Conservation (phyloP, 176 grass and related monocot species). For the Zea mays region DNA sequence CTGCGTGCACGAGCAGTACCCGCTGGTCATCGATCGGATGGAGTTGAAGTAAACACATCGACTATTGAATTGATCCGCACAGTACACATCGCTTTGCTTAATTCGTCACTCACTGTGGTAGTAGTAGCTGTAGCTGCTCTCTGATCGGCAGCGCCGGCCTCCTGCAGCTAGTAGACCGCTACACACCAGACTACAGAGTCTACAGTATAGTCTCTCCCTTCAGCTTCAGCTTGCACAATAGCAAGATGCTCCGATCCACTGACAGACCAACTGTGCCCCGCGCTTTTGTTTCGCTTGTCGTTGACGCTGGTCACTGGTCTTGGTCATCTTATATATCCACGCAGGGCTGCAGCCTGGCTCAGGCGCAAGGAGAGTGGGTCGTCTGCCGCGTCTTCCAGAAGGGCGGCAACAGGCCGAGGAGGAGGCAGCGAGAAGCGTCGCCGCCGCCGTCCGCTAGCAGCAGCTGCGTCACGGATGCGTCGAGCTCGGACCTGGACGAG, state of each 20-base stretch:
- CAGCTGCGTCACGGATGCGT: conserved; percentile 68
- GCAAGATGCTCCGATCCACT: neutral
- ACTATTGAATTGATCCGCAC: neutral
- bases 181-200: too few relatives aligned
- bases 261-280: neutral
- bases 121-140: too few relatives aligned
- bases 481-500: conserved; percentile 47
- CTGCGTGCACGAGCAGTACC: neutral
- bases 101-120: too few relatives aligned
- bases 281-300: neutral
- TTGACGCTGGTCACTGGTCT: neutral
- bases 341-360: conserved; percentile 51
- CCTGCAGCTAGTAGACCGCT: too few relatives aligned
- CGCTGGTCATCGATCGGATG: neutral
- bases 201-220: too few relatives aligned
- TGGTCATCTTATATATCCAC: neutral
- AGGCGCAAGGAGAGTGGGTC: conserved; percentile 56
- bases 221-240: too few relatives aligned
- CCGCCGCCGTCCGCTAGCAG: conserved; percentile 45
- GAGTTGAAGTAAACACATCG: too few relatives aligned
- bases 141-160: too few relatives aligned
- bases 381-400: conserved; percentile 77
- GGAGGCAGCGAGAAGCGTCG: conserved; percentile 5
- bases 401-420: conserved; percentile 4
- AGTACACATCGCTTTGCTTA: neutral